Evolutionary conservation across 176 grass and related monocot genomes (phyloP), one percentile per base, ranked within the genome.

Genomic region (Musa beccarii): DNA sequence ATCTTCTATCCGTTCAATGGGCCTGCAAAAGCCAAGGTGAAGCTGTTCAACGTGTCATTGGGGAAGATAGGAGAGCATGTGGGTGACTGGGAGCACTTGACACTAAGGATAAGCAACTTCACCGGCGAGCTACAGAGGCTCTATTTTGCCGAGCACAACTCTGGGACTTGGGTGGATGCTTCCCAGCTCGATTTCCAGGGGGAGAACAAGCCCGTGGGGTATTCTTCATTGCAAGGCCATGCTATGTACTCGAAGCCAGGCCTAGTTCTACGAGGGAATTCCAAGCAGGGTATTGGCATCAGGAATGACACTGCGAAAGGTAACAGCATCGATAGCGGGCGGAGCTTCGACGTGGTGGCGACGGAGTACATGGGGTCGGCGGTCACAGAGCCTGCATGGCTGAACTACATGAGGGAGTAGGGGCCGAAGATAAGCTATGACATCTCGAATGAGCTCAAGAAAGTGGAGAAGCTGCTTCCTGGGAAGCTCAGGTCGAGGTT

Each of bases 61-160:
- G 87, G 89, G 17, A 53, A 73, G 81, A 87, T 96, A 66, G 92
- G 92, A 56, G 80, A 87, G 83, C 92, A 96, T 76, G 80, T 89
- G 71, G 92, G 92, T 49, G 92, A 96, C 76, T 96, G 92, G 92
- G 92, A 96, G 78, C 92, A 96, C 77, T 23, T 89, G 8, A 96
- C 92, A 23, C 76, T 96, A 16, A 83, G 92, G 23, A 70, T 96
- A 59, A 96, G 80, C 89, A 96, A 96, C 68, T 92, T 96, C 68
- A 82, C 54, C 10, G 87, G 92, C 2, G 85, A 89, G 66, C 80
- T 96, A 2, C 34, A 80, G 34, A 78, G 78, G 68, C 54, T 87
- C 13, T 96, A 89, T 73, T 76, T 89, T 61, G 85, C 92, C 2
- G 84, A 92, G 78, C 92, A 96, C 69, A 83, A 85, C 50, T 55